Conservation (phyloP, 768 basidiomycete genomes). For the Amanita rubescens region DNA sequence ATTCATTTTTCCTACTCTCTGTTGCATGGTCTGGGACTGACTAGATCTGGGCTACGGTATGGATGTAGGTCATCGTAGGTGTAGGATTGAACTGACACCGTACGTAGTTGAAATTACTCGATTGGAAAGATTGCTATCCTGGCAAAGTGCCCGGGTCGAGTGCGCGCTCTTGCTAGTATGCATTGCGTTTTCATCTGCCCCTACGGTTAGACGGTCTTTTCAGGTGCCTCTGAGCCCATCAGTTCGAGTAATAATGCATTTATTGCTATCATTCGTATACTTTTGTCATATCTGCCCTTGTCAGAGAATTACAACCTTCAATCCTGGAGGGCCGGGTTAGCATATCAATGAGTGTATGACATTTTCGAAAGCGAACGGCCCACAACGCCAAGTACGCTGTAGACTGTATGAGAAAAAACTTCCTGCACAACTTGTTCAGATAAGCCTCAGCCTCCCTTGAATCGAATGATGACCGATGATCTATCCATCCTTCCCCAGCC, state of each 20-base stretch:
- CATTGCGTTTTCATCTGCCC: background rate
- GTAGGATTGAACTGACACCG: background rate
- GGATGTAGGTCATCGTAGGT: background rate
- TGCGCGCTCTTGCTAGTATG: background rate
- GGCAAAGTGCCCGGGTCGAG: background rate
- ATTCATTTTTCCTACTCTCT: too few relatives aligned
- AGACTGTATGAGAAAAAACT: too few relatives aligned
- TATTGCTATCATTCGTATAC: background rate
- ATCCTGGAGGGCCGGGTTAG: too few relatives aligned
- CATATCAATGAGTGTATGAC: too few relatives aligned
- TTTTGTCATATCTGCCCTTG: background rate
- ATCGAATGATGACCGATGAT: too few relatives aligned
- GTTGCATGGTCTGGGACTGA: too few relatives aligned
- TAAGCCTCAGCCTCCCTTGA: too few relatives aligned
- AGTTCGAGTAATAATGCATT: background rate
- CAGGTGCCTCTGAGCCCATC: background rate
- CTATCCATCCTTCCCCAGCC: too few relatives aligned
- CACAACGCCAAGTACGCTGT: too few relatives aligned
- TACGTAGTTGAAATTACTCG: background rate
- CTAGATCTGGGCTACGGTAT: background rate
- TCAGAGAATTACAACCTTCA: background rate
- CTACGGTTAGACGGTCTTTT: background rate
- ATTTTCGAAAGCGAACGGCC: too few relatives aligned
- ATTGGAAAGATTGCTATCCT: background rate
- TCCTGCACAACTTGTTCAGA: too few relatives aligned